Percentiles rank a stretch among this genome's conserved stretches.
phyloP scores from a whole-genome alignment of 768 basidiomycete genomes.

The Lentinula guzmanii region DNA sequence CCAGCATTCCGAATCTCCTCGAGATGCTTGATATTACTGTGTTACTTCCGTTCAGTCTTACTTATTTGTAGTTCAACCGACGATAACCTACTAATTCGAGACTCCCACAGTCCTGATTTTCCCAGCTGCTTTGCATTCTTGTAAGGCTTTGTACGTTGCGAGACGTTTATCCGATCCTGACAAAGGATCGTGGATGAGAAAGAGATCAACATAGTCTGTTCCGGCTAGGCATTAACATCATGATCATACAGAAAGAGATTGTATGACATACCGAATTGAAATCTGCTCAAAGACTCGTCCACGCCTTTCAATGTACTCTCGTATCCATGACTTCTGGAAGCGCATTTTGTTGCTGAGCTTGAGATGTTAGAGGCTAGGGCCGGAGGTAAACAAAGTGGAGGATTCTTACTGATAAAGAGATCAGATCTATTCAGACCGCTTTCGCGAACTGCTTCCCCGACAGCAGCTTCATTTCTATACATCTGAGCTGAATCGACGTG shows the following conservation, averaged over 20 bases:
- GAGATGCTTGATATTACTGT: constrained; percentile 62
- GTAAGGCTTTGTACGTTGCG: constrained; percentile 65
- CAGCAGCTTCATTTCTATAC: constrained; percentile 60
- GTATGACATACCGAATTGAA: constrained; percentile 46
- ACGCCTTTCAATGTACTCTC: constrained; percentile 53
- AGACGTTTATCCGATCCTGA: constrained; percentile 60
- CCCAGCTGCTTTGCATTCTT: constrained; percentile 55
- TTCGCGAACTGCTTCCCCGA: constrained; percentile 53
- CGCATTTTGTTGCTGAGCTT: constrained; percentile 58
- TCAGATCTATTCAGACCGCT: constrained; percentile 52
- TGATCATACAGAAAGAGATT: background rate
- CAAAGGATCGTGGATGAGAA: constrained; percentile 71
- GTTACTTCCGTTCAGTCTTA: background rate
- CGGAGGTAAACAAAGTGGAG: background rate
- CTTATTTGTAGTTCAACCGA: background rate
- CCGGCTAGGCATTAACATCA: constrained; percentile 3
- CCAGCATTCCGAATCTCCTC: constrained; percentile 67
- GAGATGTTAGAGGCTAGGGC: background rate
- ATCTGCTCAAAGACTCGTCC: constrained; percentile 51
- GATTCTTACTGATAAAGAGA: constrained; percentile 61
- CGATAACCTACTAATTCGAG: constrained; percentile 65
- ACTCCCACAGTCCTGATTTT: constrained; percentile 74
- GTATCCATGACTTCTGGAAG: constrained; percentile 55
- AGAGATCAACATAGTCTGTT: constrained; percentile 64
- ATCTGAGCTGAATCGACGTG: constrained; percentile 71